These are phyloP conservation scores for Yarrowia phangngaensis DNA, from an alignment of 805 yeast species.

Conservation along the genomic window DNA sequence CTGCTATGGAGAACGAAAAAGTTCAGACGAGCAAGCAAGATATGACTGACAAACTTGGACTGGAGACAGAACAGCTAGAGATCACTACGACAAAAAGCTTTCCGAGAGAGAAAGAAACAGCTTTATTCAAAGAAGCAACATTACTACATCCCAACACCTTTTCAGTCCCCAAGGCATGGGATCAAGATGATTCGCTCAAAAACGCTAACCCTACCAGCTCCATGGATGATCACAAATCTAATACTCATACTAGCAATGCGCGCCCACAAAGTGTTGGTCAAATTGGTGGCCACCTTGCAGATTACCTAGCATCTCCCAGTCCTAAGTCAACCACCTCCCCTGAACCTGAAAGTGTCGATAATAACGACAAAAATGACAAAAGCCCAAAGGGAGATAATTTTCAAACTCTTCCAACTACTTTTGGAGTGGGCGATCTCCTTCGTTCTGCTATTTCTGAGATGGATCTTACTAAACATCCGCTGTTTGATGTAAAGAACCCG, in stretches of 20 bases:
- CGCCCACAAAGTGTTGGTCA: conserved; percentile 11
- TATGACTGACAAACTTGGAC: conserved; percentile 4
- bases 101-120: not conserved
- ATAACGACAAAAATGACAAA: not conserved
- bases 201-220: conserved; percentile 5
- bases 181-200: conserved; percentile 1
- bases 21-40: conserved; percentile 8
- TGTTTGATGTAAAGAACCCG: conserved; percentile 1
- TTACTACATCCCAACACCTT: too few species aligned
- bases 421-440: conserved; percentile 10
- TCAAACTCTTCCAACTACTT: not conserved
- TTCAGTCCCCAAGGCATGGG: too few species aligned
- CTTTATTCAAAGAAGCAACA: not conserved
- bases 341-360: conserved; percentile 6
- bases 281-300: conserved; percentile 17
- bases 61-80: conserved; percentile 4
- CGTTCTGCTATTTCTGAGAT: conserved; percentile 2
- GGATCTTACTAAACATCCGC: conserved; percentile 7
- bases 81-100: not conserved
- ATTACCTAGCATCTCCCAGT: conserved; percentile 20
- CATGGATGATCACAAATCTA: conserved; percentile 1
- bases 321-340: conserved; percentile 18
- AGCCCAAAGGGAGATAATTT: not conserved
- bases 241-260: conserved; percentile 1
- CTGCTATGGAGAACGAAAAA: conserved; percentile 22